Evolutionary conservation across 2,329 filamentous ascomycete genomes (phyloP).

Genomic region (Sporothrix schenckii): DNA sequence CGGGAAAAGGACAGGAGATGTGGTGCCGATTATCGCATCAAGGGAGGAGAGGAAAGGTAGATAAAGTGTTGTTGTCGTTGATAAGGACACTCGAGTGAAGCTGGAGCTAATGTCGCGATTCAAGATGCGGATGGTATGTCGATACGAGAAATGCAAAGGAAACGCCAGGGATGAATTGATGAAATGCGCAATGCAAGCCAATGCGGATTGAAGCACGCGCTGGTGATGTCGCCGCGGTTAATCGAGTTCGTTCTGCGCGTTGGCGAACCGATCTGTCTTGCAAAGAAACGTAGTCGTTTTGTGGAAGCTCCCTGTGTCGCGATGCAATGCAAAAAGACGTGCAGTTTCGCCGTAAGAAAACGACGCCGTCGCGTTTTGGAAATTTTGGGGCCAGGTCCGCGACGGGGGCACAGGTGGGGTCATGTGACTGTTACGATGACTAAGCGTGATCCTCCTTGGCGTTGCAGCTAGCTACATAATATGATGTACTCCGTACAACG

Average conservation of each 20-base stretch:
- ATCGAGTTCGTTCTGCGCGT: background rate
- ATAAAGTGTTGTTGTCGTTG: background rate
- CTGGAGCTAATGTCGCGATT: too few relatives aligned
- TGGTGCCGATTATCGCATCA: background rate
- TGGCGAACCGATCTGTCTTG: background rate
- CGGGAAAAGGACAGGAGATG: background rate
- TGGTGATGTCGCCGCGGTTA: background rate
- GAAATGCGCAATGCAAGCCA: background rate
- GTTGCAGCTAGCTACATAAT: too few relatives aligned
- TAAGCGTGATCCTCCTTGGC: background rate
- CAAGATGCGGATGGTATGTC: too few relatives aligned
- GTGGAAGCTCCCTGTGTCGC: slow-evolving; percentile 3
- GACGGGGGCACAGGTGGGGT: background rate
- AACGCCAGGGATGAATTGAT: background rate
- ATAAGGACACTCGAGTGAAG: background rate
- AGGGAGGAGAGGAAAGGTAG: background rate
- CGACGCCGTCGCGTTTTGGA: slow-evolving; percentile 29
- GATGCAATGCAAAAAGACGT: slow-evolving; percentile 12
- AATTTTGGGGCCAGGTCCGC: slow-evolving; percentile 29
- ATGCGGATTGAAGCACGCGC: background rate
- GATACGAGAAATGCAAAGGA: background rate
- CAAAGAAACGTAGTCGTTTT: background rate
- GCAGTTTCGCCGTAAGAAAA: background rate
- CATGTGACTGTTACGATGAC: slow-evolving; percentile 12
- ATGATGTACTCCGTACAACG: too few relatives aligned